Conservation (phyloP, 306 rosid genomes). For the Coriaria nepalensis region DNA sequence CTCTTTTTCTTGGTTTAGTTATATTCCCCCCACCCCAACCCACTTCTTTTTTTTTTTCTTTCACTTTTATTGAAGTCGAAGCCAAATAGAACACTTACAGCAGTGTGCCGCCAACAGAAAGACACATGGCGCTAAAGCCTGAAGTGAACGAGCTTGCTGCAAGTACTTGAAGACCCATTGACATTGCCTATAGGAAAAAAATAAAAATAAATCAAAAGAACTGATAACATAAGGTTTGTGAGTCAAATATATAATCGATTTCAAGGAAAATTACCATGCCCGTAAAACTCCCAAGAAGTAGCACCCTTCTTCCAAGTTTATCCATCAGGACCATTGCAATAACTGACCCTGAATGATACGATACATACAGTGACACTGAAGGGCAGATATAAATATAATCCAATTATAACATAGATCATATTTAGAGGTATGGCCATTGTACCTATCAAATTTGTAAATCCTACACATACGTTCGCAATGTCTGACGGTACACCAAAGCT, state of each 20-base stretch:
- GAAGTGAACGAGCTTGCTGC: constrained; percentile 50
- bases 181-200: constrained; percentile 40
- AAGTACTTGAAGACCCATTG: constrained; percentile 55
- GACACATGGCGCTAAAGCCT: constrained; percentile 38
- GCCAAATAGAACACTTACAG: constrained; percentile 41
- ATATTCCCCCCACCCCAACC: no score
- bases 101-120: constrained; percentile 73
- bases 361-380: constrained; percentile 13
- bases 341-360: constrained; percentile 42
- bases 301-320: constrained; percentile 74
- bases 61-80: constrained; percentile 5
- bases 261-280: constrained; percentile 53
- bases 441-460: constrained; percentile 66
- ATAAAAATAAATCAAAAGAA: constrained; percentile 3
- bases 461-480: constrained; percentile 50
- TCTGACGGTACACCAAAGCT: constrained; percentile 63
- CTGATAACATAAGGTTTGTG: no score
- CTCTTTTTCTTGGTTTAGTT: neutral
- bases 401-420: constrained; percentile 1
- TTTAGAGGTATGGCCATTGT: constrained; percentile 13
- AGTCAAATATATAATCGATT: no score
- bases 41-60: neutral
- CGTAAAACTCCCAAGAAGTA: constrained; percentile 67
- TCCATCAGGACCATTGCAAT: constrained; percentile 74
- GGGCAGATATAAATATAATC: constrained; percentile 13